Percentiles rank a stretch among this genome's conserved stretches.
These are phyloP conservation scores for Verticillium dahliae DNA, from an alignment of 2,329 filamentous ascomycete species.

Conservation along the genomic window DNA sequence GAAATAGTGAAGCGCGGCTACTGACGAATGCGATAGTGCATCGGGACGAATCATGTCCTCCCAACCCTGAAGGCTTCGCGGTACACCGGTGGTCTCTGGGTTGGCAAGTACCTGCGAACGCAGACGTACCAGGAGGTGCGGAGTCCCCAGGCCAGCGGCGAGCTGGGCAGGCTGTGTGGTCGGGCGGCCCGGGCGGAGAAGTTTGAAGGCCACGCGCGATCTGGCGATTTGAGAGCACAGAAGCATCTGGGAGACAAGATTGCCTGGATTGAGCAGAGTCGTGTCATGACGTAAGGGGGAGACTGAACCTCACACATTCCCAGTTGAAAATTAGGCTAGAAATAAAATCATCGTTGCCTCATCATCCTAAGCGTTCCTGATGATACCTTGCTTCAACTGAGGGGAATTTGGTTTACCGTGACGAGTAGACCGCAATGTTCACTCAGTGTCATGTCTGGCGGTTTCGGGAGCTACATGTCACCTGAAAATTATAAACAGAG, in stretches of 20 bases:
- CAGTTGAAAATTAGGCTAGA: too few relatives aligned
- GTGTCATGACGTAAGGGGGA: too few relatives aligned
- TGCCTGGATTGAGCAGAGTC: conserved; percentile 30
- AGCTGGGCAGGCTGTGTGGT: conserved; percentile 41
- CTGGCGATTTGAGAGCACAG: conserved; percentile 39
- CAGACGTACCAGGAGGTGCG: conserved; percentile 47
- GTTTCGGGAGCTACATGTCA: too few relatives aligned
- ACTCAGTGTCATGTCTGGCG: too few relatives aligned
- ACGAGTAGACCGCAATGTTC: too few relatives aligned
- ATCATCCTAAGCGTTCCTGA: too few relatives aligned
- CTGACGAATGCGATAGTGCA: conserved; percentile 27
- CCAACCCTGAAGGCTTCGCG: conserved; percentile 39
- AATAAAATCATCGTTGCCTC: too few relatives aligned
- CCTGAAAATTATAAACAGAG: too few relatives aligned
- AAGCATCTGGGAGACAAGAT: conserved; percentile 32
- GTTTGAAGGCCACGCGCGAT: conserved; percentile 46
- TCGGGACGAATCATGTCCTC: conserved; percentile 48
- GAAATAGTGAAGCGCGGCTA: neutral
- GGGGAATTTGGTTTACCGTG: too few relatives aligned
- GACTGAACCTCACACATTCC: too few relatives aligned
- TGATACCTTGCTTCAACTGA: too few relatives aligned
- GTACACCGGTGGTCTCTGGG: conserved; percentile 47
- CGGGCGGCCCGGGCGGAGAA: conserved; percentile 40
- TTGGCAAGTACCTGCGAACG: conserved; percentile 46
- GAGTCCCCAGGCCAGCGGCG: conserved; percentile 32